These are phyloP conservation scores for Pyrus pyrifolia DNA, from an alignment of 306 rosid species.

Conservation along the genomic window DNA sequence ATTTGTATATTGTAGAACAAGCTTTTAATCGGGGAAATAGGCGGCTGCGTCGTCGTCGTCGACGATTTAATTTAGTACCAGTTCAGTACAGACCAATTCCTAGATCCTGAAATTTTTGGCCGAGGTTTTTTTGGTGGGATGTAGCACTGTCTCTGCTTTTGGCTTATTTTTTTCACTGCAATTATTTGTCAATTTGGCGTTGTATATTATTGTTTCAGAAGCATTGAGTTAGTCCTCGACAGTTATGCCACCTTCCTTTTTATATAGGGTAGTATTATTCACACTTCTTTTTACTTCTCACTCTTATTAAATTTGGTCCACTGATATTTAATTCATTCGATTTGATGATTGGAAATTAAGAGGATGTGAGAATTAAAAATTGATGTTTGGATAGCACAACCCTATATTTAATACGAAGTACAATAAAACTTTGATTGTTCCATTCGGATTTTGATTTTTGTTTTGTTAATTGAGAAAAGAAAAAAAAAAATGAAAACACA, in stretches of 20 bases:
- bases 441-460: no score
- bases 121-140: slow-evolving; percentile 20
- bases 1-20: slow-evolving; percentile 22
- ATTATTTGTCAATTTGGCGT: slow-evolving; percentile 1
- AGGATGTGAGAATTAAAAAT: no score
- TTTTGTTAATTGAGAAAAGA: no score
- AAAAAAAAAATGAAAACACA: no score
- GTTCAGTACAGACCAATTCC: not conserved
- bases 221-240: not conserved
- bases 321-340: no score
- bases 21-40: not conserved
- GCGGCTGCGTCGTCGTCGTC: no score
- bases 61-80: not conserved
- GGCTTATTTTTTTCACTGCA: not conserved
- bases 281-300: no score
- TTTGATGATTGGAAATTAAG: no score
- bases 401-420: no score
- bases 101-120: slow-evolving; percentile 21
- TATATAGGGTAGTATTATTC: not conserved
- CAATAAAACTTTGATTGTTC: no score
- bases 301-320: no score
- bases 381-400: no score
- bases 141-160: slow-evolving; percentile 24
- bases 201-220: slow-evolving; percentile 12
- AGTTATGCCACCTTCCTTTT: not conserved